Percentiles rank a stretch among this genome's conserved stretches.
These are phyloP conservation scores for Lactarius sp. DNA, from an alignment of 768 basidiomycete species.

Conservation along the genomic window DNA sequence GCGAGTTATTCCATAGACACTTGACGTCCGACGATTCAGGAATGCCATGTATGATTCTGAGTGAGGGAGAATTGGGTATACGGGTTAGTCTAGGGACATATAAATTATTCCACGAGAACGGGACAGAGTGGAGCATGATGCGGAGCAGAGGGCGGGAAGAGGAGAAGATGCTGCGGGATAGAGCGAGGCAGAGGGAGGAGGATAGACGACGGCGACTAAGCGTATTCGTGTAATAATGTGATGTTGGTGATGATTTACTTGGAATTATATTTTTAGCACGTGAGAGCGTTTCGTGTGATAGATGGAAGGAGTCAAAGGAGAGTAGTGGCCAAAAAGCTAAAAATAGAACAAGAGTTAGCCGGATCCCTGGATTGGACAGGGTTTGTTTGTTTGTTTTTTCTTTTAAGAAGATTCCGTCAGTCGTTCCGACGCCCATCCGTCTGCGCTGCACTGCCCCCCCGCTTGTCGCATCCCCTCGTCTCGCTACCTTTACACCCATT, in stretches of 20 bases:
- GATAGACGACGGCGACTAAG: slow-evolving; percentile 44
- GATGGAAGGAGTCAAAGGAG: too few species aligned
- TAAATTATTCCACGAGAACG: slow-evolving; percentile 64
- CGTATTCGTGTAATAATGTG: slow-evolving; percentile 2
- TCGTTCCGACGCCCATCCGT: not conserved
- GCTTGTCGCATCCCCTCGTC: not conserved
- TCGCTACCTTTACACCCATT: too few species aligned
- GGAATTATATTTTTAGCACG: too few species aligned
- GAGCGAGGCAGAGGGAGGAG: slow-evolving; percentile 47
- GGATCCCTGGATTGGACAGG: too few species aligned
- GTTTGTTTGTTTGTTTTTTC: too few species aligned
- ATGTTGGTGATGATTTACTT: not conserved
- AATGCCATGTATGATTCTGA: slow-evolving; percentile 27
- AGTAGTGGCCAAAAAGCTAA: too few species aligned
- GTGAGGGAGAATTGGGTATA: slow-evolving; percentile 44
- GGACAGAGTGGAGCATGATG: slow-evolving; percentile 53
- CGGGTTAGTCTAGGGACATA: slow-evolving; percentile 57
- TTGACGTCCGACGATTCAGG: slow-evolving; percentile 36
- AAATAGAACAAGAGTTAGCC: too few species aligned
- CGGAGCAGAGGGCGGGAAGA: slow-evolving; percentile 38
- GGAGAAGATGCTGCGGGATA: slow-evolving; percentile 33
- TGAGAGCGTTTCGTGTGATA: too few species aligned
- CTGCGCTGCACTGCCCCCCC: slow-evolving; percentile 25
- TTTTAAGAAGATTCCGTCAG: too few species aligned
- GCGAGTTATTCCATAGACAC: slow-evolving; percentile 49